phyloP scores from a whole-genome alignment of 2,329 filamentous ascomycete species.

The Penicillium sclerotigenum region DNA sequence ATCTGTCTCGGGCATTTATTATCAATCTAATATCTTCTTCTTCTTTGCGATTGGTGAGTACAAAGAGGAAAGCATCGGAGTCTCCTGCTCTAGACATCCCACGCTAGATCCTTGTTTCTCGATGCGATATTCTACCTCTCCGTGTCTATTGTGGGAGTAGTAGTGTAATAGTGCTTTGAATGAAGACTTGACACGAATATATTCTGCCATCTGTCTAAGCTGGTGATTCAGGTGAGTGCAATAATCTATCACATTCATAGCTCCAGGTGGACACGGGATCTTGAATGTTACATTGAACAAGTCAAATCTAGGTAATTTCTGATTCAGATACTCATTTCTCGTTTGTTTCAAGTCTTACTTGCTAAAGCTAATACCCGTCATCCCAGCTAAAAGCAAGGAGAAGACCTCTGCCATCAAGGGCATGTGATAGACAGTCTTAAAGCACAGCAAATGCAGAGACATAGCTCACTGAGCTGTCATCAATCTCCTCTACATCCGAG shows the following conservation, averaged over 20 bases:
- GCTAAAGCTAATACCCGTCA: background rate
- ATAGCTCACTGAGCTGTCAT: conserved; percentile 90
- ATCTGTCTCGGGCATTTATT: background rate
- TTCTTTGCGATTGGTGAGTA: background rate
- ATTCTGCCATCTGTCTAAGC: background rate
- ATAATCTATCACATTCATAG: background rate
- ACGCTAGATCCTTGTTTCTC: background rate
- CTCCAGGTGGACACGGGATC: background rate
- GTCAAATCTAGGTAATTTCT: background rate
- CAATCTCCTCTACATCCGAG: conserved; percentile 63
- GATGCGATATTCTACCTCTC: background rate
- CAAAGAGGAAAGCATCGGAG: background rate
- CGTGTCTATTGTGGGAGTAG: background rate
- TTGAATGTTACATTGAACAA: background rate
- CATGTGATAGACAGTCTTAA: conserved; percentile 33
- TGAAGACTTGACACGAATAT: background rate
- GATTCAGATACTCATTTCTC: background rate
- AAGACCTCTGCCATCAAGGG: background rate
- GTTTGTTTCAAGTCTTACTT: background rate
- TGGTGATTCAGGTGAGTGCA: background rate
- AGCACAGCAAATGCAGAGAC: conserved; percentile 84
- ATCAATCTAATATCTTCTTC: background rate
- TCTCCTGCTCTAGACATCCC: background rate
- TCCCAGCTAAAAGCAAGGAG: background rate
- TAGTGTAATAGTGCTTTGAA: background rate